Evolutionary conservation across 768 basidiomycete genomes (phyloP), one percentile per base, ranked within the genome.

Genomic region (Tulasnella sp.): DNA sequence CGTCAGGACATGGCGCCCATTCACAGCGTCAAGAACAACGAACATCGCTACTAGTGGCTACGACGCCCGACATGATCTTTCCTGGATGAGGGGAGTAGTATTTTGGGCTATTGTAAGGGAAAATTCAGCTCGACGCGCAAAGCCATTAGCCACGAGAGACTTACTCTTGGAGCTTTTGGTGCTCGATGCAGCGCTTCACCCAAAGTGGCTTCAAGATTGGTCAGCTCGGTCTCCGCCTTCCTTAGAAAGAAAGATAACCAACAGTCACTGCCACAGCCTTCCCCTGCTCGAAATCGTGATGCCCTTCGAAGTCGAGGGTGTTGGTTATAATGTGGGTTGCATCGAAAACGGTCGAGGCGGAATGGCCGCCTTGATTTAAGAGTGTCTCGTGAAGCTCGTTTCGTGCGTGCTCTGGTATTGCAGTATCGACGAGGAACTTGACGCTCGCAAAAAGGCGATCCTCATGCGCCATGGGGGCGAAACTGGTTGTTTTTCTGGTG

Each of bases 11-110:
- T 72, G 6, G 3, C 78, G 73, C 67, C 79, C 71, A 32, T 39
- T 39, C 23, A 51, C 35, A 26, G 18, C 37, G 20, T 16, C 40
- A n/a, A 23, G 44, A 37, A 39, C n/a, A 37, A 82, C 87, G 77
- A 79, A 93, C 91, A 79, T 91, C 91, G 18, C 89, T 87, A 3
- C 90, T 89, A 81, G 91, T 91, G 0, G 91, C 92, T 13, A 92
- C 88, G 26, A 96, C 86, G 1, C 93, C 93, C 9, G 94, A 96
- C 85, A 97, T 96, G 71, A 95, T 87, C 86, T 90, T 89, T 0
- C 87, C 83, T 0, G 93, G 92, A 82, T 95, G 90, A 2, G 93
- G 86, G 2, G 94, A 96, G 85, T 91, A 96, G 82, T 86, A 89
- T 35, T 88, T 83, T 7, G 90, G 82, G 32, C 89, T 90, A 70